Conservation (phyloP, 306 rosid genomes). For the Inga leiocalycina region DNA sequence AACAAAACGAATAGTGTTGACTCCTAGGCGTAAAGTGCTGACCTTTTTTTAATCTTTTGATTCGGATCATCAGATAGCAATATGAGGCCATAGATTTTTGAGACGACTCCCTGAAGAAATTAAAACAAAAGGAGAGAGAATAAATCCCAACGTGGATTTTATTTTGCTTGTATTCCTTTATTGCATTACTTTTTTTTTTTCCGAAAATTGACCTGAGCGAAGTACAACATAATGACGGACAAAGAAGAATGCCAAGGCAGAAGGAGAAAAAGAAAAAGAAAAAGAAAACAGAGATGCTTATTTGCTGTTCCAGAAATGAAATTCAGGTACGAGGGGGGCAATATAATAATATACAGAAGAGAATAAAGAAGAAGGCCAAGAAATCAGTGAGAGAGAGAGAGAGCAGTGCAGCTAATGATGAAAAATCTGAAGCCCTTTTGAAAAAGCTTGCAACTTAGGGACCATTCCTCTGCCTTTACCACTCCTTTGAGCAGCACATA, state of each 20-base stretch:
- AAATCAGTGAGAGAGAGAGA: conserved; percentile 27
- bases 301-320: background rate
- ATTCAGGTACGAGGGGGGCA: conserved; percentile 16
- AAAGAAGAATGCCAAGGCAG: background rate
- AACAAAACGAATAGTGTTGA: no score
- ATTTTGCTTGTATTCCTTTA: background rate
- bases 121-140: no score
- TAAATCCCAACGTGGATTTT: background rate
- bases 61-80: background rate
- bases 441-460: conserved; percentile 43
- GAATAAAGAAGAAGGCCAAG: conserved; percentile 27
- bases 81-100: background rate
- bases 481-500: conserved; percentile 23
- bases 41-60: background rate
- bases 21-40: background rate
- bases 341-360: background rate
- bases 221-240: background rate
- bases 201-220: background rate
- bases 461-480: conserved; percentile 39
- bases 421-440: conserved; percentile 35
- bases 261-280: background rate
- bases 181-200: background rate
- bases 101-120: background rate
- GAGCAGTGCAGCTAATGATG: conserved; percentile 45
- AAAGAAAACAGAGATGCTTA: background rate